Conservation (phyloP, 441 rosid species). For the Sinapis alba region DNA sequence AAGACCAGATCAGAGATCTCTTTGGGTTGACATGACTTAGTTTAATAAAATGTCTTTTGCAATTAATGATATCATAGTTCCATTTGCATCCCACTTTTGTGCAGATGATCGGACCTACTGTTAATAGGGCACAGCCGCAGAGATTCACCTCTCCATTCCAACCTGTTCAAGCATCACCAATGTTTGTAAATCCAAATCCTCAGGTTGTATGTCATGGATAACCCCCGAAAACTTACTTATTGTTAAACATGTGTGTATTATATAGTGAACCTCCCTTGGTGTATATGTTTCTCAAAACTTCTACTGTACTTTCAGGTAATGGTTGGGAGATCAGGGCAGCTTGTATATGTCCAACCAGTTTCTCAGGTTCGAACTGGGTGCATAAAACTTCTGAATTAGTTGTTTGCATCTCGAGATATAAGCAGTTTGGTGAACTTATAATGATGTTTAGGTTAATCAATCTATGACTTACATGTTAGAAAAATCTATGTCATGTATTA, state of each 20-base stretch:
- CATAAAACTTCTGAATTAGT: constrained; percentile 11
- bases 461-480: too few species aligned
- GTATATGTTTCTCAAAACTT: constrained; percentile 27
- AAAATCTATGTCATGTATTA: neutral
- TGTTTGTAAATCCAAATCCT: constrained; percentile 60
- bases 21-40: neutral
- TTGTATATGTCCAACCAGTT: constrained; percentile 70
- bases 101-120: constrained; percentile 59
- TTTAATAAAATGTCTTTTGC: neutral
- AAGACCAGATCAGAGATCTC: neutral
- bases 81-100: constrained; percentile 19
- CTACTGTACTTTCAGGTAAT: constrained; percentile 52
- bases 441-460: neutral
- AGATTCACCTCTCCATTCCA: constrained; percentile 68
- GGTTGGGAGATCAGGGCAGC: constrained; percentile 72
- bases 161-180: constrained; percentile 57
- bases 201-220: constrained; percentile 54
- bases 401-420: constrained; percentile 19
- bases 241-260: neutral
- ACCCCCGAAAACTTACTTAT: neutral
- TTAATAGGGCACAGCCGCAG: constrained; percentile 59
- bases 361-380: constrained; percentile 60
- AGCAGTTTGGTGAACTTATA: neutral
- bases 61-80: constrained; percentile 10
- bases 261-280: constrained; percentile 3